These are phyloP conservation scores for Setomelanomma holmii DNA, from an alignment of 2,329 filamentous ascomycete genomes.

Conservation along the genomic window DNA sequence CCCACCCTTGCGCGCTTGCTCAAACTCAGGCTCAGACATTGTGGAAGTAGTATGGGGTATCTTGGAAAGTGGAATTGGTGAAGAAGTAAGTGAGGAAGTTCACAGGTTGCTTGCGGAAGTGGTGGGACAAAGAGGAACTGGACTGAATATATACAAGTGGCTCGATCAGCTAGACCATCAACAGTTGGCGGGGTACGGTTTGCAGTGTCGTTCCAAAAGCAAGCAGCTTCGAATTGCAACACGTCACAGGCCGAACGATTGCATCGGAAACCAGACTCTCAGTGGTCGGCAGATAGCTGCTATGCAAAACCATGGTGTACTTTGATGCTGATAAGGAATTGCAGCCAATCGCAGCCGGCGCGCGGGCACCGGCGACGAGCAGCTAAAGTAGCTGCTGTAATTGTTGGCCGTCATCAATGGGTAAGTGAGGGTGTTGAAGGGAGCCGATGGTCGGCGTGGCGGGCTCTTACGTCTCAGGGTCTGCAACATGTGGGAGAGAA, in stretches of 20 bases:
- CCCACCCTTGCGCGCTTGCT: conserved; percentile 96
- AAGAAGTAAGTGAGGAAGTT: not conserved
- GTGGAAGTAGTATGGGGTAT: conserved; percentile 19
- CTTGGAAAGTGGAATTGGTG: not conserved
- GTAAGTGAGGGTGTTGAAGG: conserved; percentile 12
- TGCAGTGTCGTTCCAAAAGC: conserved; percentile 16
- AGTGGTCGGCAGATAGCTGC: conserved; percentile 34
- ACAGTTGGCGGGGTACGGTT: conserved; percentile 23
- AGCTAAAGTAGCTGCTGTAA: conserved; percentile 30
- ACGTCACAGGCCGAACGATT: conserved; percentile 67
- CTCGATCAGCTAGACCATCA: conserved; percentile 1
- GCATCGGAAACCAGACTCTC: conserved; percentile 70
- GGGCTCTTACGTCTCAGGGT: conserved; percentile 28
- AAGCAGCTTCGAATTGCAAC: conserved; percentile 57
- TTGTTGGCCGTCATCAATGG: conserved; percentile 35
- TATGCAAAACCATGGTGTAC: conserved; percentile 45
- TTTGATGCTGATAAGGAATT: conserved; percentile 41
- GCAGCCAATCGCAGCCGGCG: conserved; percentile 36
- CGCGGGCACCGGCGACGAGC: conserved; percentile 27
- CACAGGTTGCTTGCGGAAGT: conserved; percentile 10
- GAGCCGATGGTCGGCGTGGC: conserved; percentile 22
- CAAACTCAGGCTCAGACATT: conserved; percentile 97
- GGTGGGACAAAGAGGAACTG: conserved; percentile 14
- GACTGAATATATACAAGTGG: conserved; percentile 39
- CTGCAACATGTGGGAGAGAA: conserved; percentile 14